Percentiles rank a stretch among this genome's conserved stretches.
These are phyloP conservation scores for Epichloe scottii DNA, from an alignment of 2,329 filamentous ascomycete species.

Conservation along the genomic window DNA sequence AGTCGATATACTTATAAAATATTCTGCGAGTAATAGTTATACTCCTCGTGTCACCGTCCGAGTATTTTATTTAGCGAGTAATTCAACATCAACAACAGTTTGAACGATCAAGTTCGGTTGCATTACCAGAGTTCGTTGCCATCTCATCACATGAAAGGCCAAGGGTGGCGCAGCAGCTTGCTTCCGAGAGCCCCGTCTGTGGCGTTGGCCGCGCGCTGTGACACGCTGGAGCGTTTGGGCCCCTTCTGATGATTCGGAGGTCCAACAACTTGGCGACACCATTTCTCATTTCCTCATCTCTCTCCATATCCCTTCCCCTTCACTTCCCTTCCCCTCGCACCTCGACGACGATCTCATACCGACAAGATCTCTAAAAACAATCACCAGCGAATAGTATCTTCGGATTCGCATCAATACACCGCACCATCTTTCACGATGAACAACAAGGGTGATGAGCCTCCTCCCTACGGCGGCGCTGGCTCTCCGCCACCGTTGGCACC, in stretches of 20 bases:
- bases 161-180: conserved; percentile 22
- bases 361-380: neutral
- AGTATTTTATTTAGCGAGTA: too few relatives aligned
- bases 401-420: neutral
- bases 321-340: neutral
- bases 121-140: neutral
- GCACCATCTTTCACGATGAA: conserved; percentile 22
- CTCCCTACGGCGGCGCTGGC: conserved; percentile 28
- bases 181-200: conserved; percentile 4
- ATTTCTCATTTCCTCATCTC: neutral
- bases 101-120: too few relatives aligned
- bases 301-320: neutral
- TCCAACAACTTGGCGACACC: neutral
- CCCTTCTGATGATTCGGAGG: neutral
- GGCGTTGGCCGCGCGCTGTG: conserved; percentile 2
- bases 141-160: conserved; percentile 7
- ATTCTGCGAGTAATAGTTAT: too few relatives aligned
- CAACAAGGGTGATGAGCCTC: conserved; percentile 36
- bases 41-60: too few relatives aligned
- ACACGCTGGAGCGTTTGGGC: conserved; percentile 7
- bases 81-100: too few relatives aligned
- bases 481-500: conserved; percentile 21
- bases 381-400: neutral
- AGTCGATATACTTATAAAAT: too few relatives aligned
- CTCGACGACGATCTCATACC: neutral